A percentile compares a stretch with the other conserved stretches of the same genome.
phyloP scores from a whole-genome alignment of 192 early-diverging fungal genomes.

The Coemansia sp. region DNA sequence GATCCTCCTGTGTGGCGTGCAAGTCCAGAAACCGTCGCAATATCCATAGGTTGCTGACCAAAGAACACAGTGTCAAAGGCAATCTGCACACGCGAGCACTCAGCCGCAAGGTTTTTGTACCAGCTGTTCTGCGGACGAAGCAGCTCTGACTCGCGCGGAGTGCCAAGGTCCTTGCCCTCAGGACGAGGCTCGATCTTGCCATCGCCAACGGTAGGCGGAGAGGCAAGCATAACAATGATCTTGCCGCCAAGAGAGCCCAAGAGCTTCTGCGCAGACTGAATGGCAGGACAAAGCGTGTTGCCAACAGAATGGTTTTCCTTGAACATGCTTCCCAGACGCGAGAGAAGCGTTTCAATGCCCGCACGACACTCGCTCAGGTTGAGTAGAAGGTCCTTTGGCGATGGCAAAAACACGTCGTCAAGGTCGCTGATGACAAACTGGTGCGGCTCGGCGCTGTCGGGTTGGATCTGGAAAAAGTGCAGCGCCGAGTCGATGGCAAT shows the following conservation, averaged over 20 bases:
- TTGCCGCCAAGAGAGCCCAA: slow-evolving; percentile 87
- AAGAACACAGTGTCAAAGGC: slow-evolving; percentile 88
- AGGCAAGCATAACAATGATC: slow-evolving; percentile 78
- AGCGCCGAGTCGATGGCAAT: slow-evolving; percentile 86
- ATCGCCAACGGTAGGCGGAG: slow-evolving; percentile 77
- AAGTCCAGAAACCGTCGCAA: slow-evolving; percentile 72
- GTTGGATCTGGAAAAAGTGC: slow-evolving; percentile 88
- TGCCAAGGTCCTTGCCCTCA: slow-evolving; percentile 85
- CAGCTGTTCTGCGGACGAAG: slow-evolving; percentile 81
- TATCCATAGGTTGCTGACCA: slow-evolving; percentile 79
- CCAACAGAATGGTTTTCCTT: slow-evolving; percentile 73
- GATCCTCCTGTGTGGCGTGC: slow-evolving; percentile 84
- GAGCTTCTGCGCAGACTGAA: slow-evolving; percentile 80
- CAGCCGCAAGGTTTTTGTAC: slow-evolving; percentile 91
- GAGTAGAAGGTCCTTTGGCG: slow-evolving; percentile 86
- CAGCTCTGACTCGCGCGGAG: slow-evolving; percentile 84
- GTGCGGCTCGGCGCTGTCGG: slow-evolving; percentile 77
- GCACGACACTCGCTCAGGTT: slow-evolving; percentile 81
- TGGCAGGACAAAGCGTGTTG: slow-evolving; percentile 80
- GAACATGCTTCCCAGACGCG: slow-evolving; percentile 81
- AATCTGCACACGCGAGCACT: slow-evolving; percentile 87
- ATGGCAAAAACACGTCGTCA: slow-evolving; percentile 86
- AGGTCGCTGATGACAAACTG: slow-evolving; percentile 92
- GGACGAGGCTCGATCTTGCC: slow-evolving; percentile 81
- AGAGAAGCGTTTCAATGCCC: slow-evolving; percentile 71